Evolutionary conservation across 2,329 filamentous ascomycete species (phyloP).

Genomic region (Talaromyces albobiverticillius): DNA sequence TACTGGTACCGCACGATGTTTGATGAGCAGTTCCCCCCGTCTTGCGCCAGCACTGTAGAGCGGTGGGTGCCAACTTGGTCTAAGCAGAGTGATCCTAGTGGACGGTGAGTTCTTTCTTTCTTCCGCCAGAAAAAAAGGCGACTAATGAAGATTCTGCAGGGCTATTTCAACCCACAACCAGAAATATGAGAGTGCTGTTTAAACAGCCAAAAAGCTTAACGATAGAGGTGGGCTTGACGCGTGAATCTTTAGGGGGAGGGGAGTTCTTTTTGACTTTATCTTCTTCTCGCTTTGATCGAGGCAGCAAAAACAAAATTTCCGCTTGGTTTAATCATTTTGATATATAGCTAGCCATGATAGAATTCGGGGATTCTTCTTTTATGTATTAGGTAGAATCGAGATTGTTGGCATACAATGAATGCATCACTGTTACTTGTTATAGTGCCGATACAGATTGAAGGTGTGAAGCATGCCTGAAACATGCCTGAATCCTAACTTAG

Average conservation of each 20-base stretch:
- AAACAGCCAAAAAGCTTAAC: slow-evolving; percentile 16
- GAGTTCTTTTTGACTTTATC: neutral
- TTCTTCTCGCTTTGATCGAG: neutral
- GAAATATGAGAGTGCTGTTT: slow-evolving; percentile 62
- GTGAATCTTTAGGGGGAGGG: neutral
- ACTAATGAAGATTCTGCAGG: slow-evolving; percentile 42
- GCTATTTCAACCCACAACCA: slow-evolving; percentile 73
- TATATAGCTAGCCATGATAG: neutral
- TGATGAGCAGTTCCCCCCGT: slow-evolving; percentile 93
- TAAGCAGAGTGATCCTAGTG: slow-evolving; percentile 91
- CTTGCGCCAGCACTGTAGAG: slow-evolving; percentile 89
- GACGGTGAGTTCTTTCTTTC: slow-evolving; percentile 59
- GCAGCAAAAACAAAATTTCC: neutral
- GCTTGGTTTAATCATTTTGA: neutral
- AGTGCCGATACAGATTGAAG: too few species aligned
- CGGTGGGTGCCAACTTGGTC: slow-evolving; percentile 98
- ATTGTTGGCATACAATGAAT: too few species aligned
- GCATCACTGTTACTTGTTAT: too few species aligned
- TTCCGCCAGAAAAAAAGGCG: neutral
- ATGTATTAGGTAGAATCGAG: neutral
- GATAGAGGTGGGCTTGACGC: neutral
- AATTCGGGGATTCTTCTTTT: neutral
- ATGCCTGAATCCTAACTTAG: too few species aligned
- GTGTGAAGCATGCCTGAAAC: too few species aligned
- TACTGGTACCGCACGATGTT: slow-evolving; percentile 99